These are phyloP conservation scores for Mimosa pudica DNA, from an alignment of 306 rosid genomes.

Conservation along the genomic window DNA sequence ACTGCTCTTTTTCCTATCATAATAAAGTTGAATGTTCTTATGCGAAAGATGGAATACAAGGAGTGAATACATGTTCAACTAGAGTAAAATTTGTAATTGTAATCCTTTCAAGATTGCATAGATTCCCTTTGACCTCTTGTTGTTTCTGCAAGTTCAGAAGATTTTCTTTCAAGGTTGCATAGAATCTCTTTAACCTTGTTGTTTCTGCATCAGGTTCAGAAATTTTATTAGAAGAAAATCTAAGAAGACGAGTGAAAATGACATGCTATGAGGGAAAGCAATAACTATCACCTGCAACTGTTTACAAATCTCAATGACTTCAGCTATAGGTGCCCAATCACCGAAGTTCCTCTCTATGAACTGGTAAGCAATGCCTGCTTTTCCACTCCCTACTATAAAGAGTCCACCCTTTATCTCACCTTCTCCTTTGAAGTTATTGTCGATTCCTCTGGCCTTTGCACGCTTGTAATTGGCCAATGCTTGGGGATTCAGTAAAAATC, in stretches of 20 bases:
- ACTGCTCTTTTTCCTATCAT: neutral
- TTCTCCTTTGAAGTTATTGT: constrained; percentile 77
- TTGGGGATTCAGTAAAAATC: constrained; percentile 74
- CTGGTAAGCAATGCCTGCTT: constrained; percentile 81
- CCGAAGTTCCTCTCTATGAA: constrained; percentile 93
- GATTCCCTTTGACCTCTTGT: constrained; percentile 40
- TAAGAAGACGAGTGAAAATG: constrained; percentile 9
- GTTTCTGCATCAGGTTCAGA: constrained; percentile 57
- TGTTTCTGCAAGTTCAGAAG: constrained; percentile 53
- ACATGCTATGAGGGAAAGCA: neutral
- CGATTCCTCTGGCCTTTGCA: constrained; percentile 65
- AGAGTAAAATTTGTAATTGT: constrained; percentile 6
- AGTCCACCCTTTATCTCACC: constrained; percentile 96
- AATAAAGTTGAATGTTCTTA: constrained; percentile 5
- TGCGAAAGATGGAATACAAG: constrained; percentile 20
- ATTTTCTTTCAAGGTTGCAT: constrained; percentile 33
- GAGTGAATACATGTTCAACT: constrained; percentile 21
- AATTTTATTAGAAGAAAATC: constrained; percentile 30
- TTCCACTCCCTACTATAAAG: constrained; percentile 67
- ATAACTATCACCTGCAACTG: constrained; percentile 61
- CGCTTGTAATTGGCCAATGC: constrained; percentile 83
- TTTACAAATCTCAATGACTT: constrained; percentile 74
- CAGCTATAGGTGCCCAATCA: constrained; percentile 88
- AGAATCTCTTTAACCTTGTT: constrained; percentile 40
- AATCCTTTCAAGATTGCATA: constrained; percentile 31